Percentiles rank a stretch among this genome's conserved stretches.
Conservation (phyloP, 2,329 filamentous ascomycete genomes). For the Hypoxylon sp. region DNA sequence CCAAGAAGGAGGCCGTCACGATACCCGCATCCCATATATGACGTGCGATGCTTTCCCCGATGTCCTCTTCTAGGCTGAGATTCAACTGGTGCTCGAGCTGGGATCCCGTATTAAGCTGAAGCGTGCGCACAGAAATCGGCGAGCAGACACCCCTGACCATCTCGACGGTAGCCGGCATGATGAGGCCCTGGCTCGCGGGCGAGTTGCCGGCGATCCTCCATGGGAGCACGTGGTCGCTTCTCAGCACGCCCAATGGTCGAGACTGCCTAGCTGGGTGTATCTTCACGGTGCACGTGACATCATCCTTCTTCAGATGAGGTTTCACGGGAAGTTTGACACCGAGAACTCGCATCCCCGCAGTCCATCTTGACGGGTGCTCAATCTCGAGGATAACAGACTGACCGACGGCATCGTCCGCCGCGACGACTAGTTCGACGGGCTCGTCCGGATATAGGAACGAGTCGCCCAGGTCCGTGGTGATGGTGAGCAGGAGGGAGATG, state of each 20-base stretch:
- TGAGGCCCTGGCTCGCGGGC: slow-evolving; percentile 34
- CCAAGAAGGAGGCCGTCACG: slow-evolving; percentile 58
- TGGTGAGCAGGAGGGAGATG: slow-evolving; percentile 63
- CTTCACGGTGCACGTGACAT: slow-evolving; percentile 39
- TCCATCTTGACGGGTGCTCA: slow-evolving; percentile 42
- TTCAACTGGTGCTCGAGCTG: slow-evolving; percentile 47
- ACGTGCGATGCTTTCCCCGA: slow-evolving; percentile 72
- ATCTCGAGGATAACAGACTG: slow-evolving; percentile 15
- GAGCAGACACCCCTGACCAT: slow-evolving; percentile 43
- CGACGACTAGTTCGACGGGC: slow-evolving; percentile 61
- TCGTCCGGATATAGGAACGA: slow-evolving; percentile 64
- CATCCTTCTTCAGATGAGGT: slow-evolving; percentile 23
- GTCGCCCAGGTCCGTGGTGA: slow-evolving; percentile 72
- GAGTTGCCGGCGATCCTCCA: slow-evolving; percentile 18
- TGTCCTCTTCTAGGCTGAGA: slow-evolving; percentile 67
- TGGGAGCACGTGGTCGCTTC: slow-evolving; percentile 41
- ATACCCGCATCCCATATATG: slow-evolving; percentile 73
- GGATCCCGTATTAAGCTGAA: slow-evolving; percentile 28
- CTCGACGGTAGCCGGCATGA: slow-evolving; percentile 50
- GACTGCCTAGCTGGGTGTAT: slow-evolving; percentile 44
- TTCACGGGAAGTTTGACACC: slow-evolving; percentile 52
- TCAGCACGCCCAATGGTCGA: slow-evolving; percentile 33
- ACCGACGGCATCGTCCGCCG: slow-evolving; percentile 50
- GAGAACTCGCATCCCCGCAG: slow-evolving; percentile 58
- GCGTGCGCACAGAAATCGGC: slow-evolving; percentile 46